Percentiles rank a stretch among this genome's conserved stretches.
These are phyloP conservation scores for Westerdykella ornata DNA, from an alignment of 2,329 filamentous ascomycete genomes.

Conservation along the genomic window DNA sequence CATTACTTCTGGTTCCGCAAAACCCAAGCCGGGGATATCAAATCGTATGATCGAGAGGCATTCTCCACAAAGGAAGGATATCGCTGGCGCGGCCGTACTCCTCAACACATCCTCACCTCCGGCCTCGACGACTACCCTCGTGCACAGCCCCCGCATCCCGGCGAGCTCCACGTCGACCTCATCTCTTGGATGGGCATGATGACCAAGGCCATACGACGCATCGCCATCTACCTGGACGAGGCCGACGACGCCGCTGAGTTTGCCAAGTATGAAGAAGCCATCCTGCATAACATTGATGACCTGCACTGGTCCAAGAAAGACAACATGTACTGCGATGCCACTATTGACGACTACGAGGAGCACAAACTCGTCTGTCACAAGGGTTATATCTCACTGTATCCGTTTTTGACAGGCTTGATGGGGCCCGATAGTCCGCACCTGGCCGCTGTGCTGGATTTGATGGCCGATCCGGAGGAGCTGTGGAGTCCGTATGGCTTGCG, in stretches of 20 bases:
- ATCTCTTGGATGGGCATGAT: constrained; percentile 98
- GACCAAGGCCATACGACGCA: constrained; percentile 74
- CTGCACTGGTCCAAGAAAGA: constrained; percentile 83
- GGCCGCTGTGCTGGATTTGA: constrained; percentile 66
- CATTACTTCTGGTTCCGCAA: constrained; percentile 94
- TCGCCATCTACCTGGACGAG: constrained; percentile 69
- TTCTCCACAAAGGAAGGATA: constrained; percentile 89
- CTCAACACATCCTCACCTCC: constrained; percentile 81
- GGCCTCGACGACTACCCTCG: constrained; percentile 96
- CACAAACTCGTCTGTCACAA: constrained; percentile 87
- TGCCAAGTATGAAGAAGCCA: constrained; percentile 64
- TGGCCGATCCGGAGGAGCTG: constrained; percentile 75
- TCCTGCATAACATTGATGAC: constrained; percentile 80
- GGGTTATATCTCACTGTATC: constrained; percentile 89
- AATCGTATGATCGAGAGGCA: constrained; percentile 81
- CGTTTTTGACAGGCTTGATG: constrained; percentile 79
- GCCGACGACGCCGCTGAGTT: constrained; percentile 70
- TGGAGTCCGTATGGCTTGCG: constrained; percentile 86
- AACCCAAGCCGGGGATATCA: constrained; percentile 85
- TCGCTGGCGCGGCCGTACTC: constrained; percentile 85
- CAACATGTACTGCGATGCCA: constrained; percentile 87
- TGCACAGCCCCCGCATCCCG: constrained; percentile 85
- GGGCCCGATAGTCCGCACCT: constrained; percentile 67
- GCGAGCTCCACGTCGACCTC: constrained; percentile 89
- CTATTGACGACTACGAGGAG: constrained; percentile 92